Evolutionary conservation across 2,329 filamentous ascomycete genomes (phyloP).

Genomic region (Exophiala sp.): DNA sequence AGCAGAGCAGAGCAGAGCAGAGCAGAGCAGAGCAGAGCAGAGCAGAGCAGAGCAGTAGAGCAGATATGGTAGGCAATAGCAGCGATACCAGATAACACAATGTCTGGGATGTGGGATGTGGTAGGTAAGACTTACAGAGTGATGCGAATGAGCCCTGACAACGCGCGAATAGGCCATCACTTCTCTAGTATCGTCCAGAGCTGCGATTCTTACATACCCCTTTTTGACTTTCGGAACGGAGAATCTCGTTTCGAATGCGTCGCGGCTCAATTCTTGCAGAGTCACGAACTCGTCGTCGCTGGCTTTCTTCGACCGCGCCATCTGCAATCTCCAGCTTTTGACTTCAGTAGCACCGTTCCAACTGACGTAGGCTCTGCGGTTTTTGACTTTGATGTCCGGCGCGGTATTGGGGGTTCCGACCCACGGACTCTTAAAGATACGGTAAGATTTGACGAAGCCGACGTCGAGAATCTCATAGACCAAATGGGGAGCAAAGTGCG

Average conservation of each 20-base stretch:
- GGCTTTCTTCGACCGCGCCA: constrained; percentile 1
- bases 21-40: too few relatives aligned
- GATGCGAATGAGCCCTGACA: constrained; percentile 5
- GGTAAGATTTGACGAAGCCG: constrained; percentile 47
- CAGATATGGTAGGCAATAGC: too few relatives aligned
- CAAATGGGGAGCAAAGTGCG: constrained; percentile 42
- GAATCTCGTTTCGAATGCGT: constrained; percentile 22
- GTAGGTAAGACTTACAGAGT: constrained; percentile 7
- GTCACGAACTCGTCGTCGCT: constrained; percentile 16
- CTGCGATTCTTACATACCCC: constrained; percentile 14
- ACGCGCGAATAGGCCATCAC: constrained; percentile 15
- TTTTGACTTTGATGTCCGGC: constrained; percentile 29
- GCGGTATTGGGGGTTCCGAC: constrained; percentile 42
- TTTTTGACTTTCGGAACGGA: constrained; percentile 1
- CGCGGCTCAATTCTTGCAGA: constrained; percentile 13
- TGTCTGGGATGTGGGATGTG: too few relatives aligned
- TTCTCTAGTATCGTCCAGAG: constrained; percentile 11
- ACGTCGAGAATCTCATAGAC: constrained; percentile 35
- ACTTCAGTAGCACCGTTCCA: constrained; percentile 42
- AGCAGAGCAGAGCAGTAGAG: too few relatives aligned
- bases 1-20: too few relatives aligned
- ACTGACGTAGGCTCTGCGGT: constrained; percentile 36
- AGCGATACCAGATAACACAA: too few relatives aligned
- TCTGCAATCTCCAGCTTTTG: constrained; percentile 20
- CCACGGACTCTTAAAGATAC: constrained; percentile 51